Base-by-base conservation (phyloP, 1,284 basidiomycete species). In the Sporisorium graminicola region DNA sequence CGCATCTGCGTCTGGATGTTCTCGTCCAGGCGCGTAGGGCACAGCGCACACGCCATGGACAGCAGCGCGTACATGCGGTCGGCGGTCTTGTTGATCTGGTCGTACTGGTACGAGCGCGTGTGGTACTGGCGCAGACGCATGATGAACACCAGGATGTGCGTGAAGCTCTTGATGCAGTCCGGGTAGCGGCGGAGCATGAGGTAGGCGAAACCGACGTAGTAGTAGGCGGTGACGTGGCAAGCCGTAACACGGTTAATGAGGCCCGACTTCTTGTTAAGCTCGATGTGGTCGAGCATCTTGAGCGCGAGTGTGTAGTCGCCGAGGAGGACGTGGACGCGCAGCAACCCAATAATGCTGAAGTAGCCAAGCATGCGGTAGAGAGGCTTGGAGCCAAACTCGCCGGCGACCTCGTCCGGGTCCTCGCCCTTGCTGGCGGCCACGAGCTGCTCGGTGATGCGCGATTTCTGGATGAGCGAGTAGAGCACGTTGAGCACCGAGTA, bases 51-150 rank as follows among this genome's bases (percentile, higher is more conserved):
- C 87, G 94, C 95, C 75, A 98, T 91, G 9, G 95, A 94, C 74
- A 98, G 92, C 22, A 99, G 87, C 5, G 95, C 94, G 85, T 98
- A 97, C 95, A 98, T 99, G 57, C 96, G 89, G 86, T 99, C 96
- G 10, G 94, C 95, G 29, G 93, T 95, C 89, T 98, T 98, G 89
- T 92, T 95, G 87, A 99, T 97, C 88, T 96, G 94, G 82, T 98
- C 95, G 83, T 97, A 97, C 86, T 98, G 95, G 86, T 97, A 97
- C 85, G 92, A 94, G 73, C 95, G 89, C 7, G 94, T 97, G 88
- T 98, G 95, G 87, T 97, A 98, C 86, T 95, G 94, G 18, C 80
- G 76, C 42, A 84, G 64, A 24, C 81, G 74, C 80, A 82, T 82
- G 64, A 82, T 83, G 62, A 84, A 84, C 88, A 96, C 95, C 53